phyloP scores from a whole-genome alignment of 805 yeast species.

The Candida succiphila region DNA sequence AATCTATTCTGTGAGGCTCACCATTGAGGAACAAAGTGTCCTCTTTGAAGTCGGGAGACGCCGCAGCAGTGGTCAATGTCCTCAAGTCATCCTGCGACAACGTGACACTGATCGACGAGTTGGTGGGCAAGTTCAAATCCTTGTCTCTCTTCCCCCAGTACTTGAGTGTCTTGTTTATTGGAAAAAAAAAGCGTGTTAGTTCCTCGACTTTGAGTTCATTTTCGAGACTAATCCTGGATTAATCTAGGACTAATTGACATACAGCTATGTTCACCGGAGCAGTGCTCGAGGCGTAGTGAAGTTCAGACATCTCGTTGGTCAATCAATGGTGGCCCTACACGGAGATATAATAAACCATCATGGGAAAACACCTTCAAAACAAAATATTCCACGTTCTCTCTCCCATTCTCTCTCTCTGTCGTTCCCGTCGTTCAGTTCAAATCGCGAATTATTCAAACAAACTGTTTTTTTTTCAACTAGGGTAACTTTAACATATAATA shows the following conservation, averaged over 20 bases:
- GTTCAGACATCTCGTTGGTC: conserved; percentile 11
- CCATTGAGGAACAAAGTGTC: conserved; percentile 87
- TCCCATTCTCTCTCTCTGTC: not conserved
- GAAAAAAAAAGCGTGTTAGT: not conserved
- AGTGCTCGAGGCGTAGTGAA: conserved; percentile 72
- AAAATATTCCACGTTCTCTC: no score
- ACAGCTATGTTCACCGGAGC: conserved; percentile 98
- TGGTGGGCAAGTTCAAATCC: conserved; percentile 84
- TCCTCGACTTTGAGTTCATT: not conserved
- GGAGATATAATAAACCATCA: no score
- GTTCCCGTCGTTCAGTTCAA: not conserved
- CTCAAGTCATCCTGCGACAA: conserved; percentile 83
- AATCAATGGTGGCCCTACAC: no score
- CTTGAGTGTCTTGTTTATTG: conserved; percentile 56
- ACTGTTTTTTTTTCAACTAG: not conserved
- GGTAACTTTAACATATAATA: not conserved
- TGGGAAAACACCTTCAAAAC: no score
- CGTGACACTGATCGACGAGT: conserved; percentile 92
- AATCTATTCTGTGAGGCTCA: conserved; percentile 58
- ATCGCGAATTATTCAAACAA: no score
- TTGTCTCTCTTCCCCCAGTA: conserved; percentile 99
- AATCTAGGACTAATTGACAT: no score
- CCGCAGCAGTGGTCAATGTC: conserved; percentile 83
- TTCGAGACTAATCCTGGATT: no score
- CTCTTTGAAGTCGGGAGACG: conserved; percentile 40